These are phyloP conservation scores for Huntiella abstrusa DNA, from an alignment of 2,329 filamentous ascomycete species.

Conservation along the genomic window DNA sequence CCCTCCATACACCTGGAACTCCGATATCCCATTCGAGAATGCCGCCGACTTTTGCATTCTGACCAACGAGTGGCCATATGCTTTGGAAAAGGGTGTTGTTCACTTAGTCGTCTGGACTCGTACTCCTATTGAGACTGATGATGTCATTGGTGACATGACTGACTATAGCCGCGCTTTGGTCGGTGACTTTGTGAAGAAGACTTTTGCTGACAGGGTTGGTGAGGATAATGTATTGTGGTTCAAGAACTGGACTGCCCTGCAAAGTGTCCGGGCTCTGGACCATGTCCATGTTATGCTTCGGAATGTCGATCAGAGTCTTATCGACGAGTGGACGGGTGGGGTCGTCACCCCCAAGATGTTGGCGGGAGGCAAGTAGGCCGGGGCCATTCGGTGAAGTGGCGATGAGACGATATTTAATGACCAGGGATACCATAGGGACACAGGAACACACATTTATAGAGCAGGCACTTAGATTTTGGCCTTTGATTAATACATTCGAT, in stretches of 20 bases:
- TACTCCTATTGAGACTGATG: constrained; percentile 55
- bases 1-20: constrained; percentile 35
- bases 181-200: constrained; percentile 47
- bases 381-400: background rate
- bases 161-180: constrained; percentile 44
- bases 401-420: background rate
- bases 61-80: constrained; percentile 89
- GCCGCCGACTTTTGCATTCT: constrained; percentile 49
- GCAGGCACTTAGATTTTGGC: too few species aligned
- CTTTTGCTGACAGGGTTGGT: constrained; percentile 43
- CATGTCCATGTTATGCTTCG: constrained; percentile 67
- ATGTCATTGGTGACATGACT: constrained; percentile 53
- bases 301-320: constrained; percentile 29
- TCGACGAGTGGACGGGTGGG: constrained; percentile 31
- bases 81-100: constrained; percentile 42
- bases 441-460: background rate
- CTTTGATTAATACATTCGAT: too few species aligned
- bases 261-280: constrained; percentile 73
- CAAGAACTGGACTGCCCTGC: constrained; percentile 80
- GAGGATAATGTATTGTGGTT: constrained; percentile 58
- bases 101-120: constrained; percentile 90
- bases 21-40: constrained; percentile 31
- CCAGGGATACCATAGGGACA: background rate
- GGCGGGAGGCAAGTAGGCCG: background rate
- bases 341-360: constrained; percentile 5